Percentiles rank a stretch among this genome's conserved stretches.
phyloP scores from a whole-genome alignment of 495 filamentous ascomycete species.

The Penicillium parvum region DNA sequence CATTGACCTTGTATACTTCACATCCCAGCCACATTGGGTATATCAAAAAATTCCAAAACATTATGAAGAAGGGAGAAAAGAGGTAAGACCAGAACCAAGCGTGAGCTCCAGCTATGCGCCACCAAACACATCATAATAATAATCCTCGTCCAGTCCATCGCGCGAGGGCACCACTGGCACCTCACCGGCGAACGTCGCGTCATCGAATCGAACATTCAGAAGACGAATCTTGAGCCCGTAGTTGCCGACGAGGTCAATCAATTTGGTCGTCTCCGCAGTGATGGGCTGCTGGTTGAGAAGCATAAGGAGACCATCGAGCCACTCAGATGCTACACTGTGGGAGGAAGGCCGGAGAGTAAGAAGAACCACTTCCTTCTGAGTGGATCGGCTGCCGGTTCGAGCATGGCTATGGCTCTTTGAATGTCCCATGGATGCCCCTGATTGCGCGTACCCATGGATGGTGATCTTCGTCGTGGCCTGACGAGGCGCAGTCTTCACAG shows the following conservation, averaged over 20 bases:
- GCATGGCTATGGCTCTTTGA: conserved; percentile 28
- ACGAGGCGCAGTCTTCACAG: conserved; percentile 44
- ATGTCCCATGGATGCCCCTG: conserved; percentile 22
- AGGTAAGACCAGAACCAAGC: background rate
- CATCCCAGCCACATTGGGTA: conserved; percentile 17
- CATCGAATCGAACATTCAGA: conserved; percentile 87
- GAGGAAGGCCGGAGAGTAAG: conserved; percentile 78
- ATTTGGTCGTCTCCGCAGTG: conserved; percentile 88
- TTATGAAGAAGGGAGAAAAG: background rate
- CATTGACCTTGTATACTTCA: conserved; percentile 7
- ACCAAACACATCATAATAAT: conserved; percentile 53
- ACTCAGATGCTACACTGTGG: conserved; percentile 85
- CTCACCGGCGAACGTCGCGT: conserved; percentile 47
- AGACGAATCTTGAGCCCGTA: conserved; percentile 92
- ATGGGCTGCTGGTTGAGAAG: conserved; percentile 91
- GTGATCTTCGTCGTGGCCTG: conserved; percentile 82
- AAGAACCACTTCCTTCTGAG: conserved; percentile 57
- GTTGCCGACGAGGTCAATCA: conserved; percentile 77
- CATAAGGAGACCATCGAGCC: conserved; percentile 95
- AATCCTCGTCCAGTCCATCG: conserved; percentile 51
- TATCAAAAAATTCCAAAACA: conserved; percentile 11
- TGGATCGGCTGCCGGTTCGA: conserved; percentile 32
- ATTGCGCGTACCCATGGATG: conserved; percentile 66
- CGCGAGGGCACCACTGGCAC: conserved; percentile 42
- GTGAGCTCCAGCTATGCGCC: conserved; percentile 22